A percentile compares a stretch with the other conserved stretches of the same genome.
These are phyloP conservation scores for Nakaseomyces bracarensis DNA, from an alignment of 1,139 yeast species.

Conservation along the genomic window DNA sequence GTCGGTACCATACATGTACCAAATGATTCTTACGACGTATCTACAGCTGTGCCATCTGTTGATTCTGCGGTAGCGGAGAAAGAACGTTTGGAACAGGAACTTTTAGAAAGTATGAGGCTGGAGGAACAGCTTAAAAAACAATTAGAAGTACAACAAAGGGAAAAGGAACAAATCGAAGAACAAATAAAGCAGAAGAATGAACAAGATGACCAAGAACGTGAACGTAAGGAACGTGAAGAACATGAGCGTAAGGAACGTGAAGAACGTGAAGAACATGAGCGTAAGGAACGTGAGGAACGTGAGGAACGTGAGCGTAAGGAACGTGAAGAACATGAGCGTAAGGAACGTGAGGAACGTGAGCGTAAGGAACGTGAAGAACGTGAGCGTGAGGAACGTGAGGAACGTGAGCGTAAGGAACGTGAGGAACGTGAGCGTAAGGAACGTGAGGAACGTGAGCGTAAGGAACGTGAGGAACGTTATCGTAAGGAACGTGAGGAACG, in stretches of 20 bases:
- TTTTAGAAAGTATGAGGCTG: not conserved
- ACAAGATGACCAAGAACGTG: not conserved
- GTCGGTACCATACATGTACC: not conserved
- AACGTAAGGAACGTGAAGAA: not conserved
- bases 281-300: not conserved
- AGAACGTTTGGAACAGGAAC: not conserved
- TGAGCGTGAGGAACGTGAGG: not conserved
- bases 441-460: not conserved
- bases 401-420: not conserved
- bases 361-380: not conserved
- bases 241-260: not conserved
- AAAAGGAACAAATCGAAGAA: not conserved
- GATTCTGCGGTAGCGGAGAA: not conserved
- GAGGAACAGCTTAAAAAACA: constrained; percentile 1
- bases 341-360: not conserved
- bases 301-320: not conserved
- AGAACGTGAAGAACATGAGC: not conserved
- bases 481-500: too few relatives aligned
- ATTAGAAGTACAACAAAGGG: not conserved
- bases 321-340: not conserved
- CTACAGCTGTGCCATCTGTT: not conserved
- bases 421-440: not conserved
- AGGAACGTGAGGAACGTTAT: too few relatives aligned
- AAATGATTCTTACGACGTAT: not conserved
- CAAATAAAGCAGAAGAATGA: not conserved